phyloP scores from a whole-genome alignment of 2,329 filamentous ascomycete species.

The Lachnellula arida region DNA sequence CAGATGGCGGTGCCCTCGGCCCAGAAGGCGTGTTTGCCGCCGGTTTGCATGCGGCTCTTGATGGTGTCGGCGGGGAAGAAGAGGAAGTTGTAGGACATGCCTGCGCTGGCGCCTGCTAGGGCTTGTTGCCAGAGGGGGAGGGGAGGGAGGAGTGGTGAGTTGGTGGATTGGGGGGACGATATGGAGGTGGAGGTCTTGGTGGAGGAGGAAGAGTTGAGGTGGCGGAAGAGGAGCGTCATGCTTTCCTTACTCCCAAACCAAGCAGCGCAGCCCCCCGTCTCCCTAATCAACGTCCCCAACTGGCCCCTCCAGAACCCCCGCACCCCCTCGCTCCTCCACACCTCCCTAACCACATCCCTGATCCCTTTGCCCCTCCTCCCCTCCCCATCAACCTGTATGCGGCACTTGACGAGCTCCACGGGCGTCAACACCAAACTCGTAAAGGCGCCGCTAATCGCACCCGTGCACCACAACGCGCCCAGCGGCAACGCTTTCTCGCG shows the following conservation, averaged over 20 bases:
- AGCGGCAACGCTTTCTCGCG: conserved; percentile 63
- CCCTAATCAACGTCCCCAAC: conserved; percentile 85
- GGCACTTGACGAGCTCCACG: conserved; percentile 96
- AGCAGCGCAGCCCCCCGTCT: conserved; percentile 86
- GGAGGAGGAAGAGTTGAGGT: conserved; percentile 41
- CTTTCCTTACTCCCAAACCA: conserved; percentile 95
- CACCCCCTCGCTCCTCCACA: conserved; percentile 79
- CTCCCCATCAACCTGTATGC: conserved; percentile 70
- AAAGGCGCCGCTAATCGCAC: conserved; percentile 80
- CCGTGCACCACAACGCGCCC: conserved; percentile 70
- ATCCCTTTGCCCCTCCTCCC: conserved; percentile 45
- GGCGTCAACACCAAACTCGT: conserved; percentile 90
- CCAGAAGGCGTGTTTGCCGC: conserved; percentile 63
- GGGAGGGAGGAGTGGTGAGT: conserved; percentile 31
- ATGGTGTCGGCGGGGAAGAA: conserved; percentile 98
- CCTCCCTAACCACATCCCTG: conserved; percentile 65
- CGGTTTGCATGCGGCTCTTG: conserved; percentile 95
- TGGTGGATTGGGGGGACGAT: background rate
- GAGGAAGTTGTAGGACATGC: conserved; percentile 92
- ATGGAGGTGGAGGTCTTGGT: conserved; percentile 27
- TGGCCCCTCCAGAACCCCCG: conserved; percentile 94
- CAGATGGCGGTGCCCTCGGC: conserved; percentile 71
- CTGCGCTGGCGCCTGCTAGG: conserved; percentile 78
- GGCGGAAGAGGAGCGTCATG: conserved; percentile 46
- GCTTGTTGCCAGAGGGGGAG: conserved; percentile 85